Evolutionary conservation across 2,329 filamentous ascomycete species (phyloP), one percentile per base, ranked within the genome.

Genomic region (Tetracladium maxilliforme): DNA sequence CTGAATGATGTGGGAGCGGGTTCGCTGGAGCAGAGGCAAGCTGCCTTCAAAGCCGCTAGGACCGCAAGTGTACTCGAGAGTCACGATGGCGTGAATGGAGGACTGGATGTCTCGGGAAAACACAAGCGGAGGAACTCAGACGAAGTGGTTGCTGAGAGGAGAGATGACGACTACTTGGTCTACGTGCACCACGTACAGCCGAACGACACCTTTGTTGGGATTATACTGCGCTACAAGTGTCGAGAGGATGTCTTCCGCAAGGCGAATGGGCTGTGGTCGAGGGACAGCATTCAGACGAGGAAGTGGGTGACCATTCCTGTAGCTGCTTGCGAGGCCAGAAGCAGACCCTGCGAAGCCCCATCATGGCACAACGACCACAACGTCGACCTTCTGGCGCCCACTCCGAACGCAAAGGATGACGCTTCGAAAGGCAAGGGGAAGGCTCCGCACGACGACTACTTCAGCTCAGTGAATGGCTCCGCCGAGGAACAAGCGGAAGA

Each of bases 181-280:
- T 98, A 95, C 48, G 61, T 95, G 25, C 90, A 98, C 50, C 73
- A 78, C 40, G 82, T 95, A 11, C 67, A 75, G 38, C 68, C 75
- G 10, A 68, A 68, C 22, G 90, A 98, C 51, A 95, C 84, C 3
- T 73, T 95, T 38, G 84, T 86, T 2, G 87, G 90, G 4, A 73
- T 98, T 25, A 78, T 90, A 26, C 74, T 98, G 35, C 80, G 76
- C 39, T 98, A 92, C 50, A 77, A 81, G 39, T 95, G 87, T 47
- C 70, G 80, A 33, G 73, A 84, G 28, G 77, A 86, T 23, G 66
- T 78, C 3, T 74, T 98, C 36, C 68, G 82, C 30, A 90, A 81
- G 45, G 74, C 83, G 19, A 98, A 98, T 46, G 72, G 90, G 8
- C 72, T 98, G 42, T 98, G 90, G 90, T 82, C 84, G 6, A 82